A percentile compares a stretch with the other conserved stretches of the same genome.
Evolutionary conservation across 192 early-diverging fungal genomes (phyloP).

Genomic region (Dissophora globulifera): DNA sequence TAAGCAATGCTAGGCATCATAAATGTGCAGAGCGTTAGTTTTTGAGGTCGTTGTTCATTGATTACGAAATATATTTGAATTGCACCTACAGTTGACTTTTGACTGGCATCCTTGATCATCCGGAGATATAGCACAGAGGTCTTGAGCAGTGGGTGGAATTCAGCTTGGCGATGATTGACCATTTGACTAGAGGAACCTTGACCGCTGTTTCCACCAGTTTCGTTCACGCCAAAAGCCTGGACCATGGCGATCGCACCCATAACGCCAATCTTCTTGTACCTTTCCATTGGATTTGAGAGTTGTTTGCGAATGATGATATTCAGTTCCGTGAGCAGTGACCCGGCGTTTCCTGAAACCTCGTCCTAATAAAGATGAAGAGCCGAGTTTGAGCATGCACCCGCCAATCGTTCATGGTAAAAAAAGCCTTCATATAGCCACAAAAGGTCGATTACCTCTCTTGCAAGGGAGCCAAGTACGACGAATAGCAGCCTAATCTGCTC

Average conservation of each 20-base stretch:
- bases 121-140: conserved; percentile 68
- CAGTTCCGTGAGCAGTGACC: conserved; percentile 74
- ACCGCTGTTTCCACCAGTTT: conserved; percentile 2
- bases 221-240: conserved; percentile 64
- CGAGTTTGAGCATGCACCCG: not conserved
- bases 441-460: conserved; percentile 55
- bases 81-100: conserved; percentile 53
- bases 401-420: not conserved
- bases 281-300: conserved; percentile 71
- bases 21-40: no score
- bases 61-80: no score
- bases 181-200: conserved; percentile 52
- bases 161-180: conserved; percentile 22
- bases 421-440: not conserved
- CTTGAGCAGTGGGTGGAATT: conserved; percentile 54
- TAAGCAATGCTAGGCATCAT: conserved; percentile 68
- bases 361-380: conserved; percentile 12
- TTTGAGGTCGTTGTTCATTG: no score
- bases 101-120: conserved; percentile 59
- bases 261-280: conserved; percentile 78
- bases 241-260: conserved; percentile 75
- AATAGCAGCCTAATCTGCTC: conserved; percentile 75
- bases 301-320: conserved; percentile 81
- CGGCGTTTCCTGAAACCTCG: conserved; percentile 35
- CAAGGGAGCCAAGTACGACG: conserved; percentile 70